Evolutionary conservation across 2,329 filamentous ascomycete species (phyloP).

Genomic region (Aspergillus fischeri): DNA sequence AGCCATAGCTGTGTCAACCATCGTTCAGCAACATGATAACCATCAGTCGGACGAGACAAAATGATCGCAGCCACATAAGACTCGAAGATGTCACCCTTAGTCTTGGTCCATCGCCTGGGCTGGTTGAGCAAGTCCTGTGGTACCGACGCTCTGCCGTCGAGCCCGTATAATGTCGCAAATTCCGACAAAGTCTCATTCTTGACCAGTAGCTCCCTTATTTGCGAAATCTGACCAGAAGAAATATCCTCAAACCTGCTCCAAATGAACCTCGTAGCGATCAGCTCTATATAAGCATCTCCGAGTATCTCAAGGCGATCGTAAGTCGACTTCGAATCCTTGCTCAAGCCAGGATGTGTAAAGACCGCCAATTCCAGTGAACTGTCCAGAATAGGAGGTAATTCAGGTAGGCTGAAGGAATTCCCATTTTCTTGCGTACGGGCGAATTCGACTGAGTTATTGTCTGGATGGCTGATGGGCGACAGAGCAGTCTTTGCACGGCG

Average conservation of each 20-base stretch:
- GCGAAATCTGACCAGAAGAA: slow-evolving; percentile 64
- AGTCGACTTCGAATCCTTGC: slow-evolving; percentile 29
- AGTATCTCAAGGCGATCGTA: slow-evolving; percentile 88
- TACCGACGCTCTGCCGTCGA: slow-evolving; percentile 61
- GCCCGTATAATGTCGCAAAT: slow-evolving; percentile 66
- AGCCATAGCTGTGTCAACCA: slow-evolving; percentile 79
- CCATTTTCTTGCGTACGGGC: background rate
- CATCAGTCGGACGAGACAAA: slow-evolving; percentile 60
- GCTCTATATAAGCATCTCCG: slow-evolving; percentile 79
- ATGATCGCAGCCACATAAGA: slow-evolving; percentile 81
- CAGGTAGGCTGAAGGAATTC: slow-evolving; percentile 11
- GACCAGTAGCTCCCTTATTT: slow-evolving; percentile 73
- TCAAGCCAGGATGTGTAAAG: slow-evolving; percentile 62
- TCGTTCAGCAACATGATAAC: slow-evolving; percentile 56
- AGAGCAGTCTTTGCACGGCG: background rate
- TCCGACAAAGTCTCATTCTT: slow-evolving; percentile 72
- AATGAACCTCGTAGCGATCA: slow-evolving; percentile 71
- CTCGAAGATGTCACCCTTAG: slow-evolving; percentile 83
- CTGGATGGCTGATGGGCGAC: background rate
- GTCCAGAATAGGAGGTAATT: slow-evolving; percentile 59
- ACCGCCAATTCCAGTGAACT: slow-evolving; percentile 57
- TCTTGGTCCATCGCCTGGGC: slow-evolving; percentile 62
- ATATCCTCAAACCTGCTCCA: slow-evolving; percentile 65
- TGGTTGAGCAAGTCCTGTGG: slow-evolving; percentile 45
- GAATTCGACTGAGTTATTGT: background rate